Conservation (phyloP, 2,329 filamentous ascomycete genomes). For the Pyricularia sp. region DNA sequence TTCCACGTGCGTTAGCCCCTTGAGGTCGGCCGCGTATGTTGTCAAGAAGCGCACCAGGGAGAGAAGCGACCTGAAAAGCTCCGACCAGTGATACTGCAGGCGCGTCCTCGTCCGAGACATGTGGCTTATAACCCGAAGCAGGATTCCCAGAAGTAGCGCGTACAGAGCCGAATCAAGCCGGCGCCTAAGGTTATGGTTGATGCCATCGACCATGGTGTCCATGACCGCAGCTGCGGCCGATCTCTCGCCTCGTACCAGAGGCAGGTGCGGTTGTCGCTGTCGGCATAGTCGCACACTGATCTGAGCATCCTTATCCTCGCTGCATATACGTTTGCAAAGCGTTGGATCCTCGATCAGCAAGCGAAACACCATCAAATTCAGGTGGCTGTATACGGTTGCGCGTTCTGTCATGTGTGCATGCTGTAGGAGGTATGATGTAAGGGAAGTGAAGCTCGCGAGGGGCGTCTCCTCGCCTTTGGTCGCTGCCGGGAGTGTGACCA, state of each 20-base stretch:
- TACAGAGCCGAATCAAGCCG: slow-evolving; percentile 79
- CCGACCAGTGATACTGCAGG: slow-evolving; percentile 83
- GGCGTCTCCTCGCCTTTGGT: slow-evolving; percentile 58
- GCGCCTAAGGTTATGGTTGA: slow-evolving; percentile 85
- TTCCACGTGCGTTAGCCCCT: slow-evolving; percentile 53
- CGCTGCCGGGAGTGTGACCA: slow-evolving; percentile 48
- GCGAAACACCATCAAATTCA: slow-evolving; percentile 74
- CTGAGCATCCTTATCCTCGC: slow-evolving; percentile 58
- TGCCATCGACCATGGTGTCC: slow-evolving; percentile 77
- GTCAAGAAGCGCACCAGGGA: slow-evolving; percentile 83
- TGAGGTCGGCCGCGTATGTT: slow-evolving; percentile 70
- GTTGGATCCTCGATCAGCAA: slow-evolving; percentile 75
- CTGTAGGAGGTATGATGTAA: slow-evolving; percentile 85
- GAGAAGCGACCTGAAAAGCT: slow-evolving; percentile 81
- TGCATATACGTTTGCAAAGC: slow-evolving; percentile 73
- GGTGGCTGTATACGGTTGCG: slow-evolving; percentile 68
- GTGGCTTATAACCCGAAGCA: slow-evolving; percentile 72
- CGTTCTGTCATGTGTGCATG: slow-evolving; percentile 78
- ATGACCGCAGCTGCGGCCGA: slow-evolving; percentile 64
- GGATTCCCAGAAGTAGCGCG: slow-evolving; percentile 65
- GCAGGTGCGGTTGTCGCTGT: slow-evolving; percentile 76
- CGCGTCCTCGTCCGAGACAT: slow-evolving; percentile 72
- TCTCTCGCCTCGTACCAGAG: slow-evolving; percentile 58
- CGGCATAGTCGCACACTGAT: slow-evolving; percentile 70
- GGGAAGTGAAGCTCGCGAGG: slow-evolving; percentile 69